Percentiles rank a stretch among this genome's conserved stretches.
Conservation (phyloP, 2,329 filamentous ascomycete species). For the Calonectria hawksworthii region DNA sequence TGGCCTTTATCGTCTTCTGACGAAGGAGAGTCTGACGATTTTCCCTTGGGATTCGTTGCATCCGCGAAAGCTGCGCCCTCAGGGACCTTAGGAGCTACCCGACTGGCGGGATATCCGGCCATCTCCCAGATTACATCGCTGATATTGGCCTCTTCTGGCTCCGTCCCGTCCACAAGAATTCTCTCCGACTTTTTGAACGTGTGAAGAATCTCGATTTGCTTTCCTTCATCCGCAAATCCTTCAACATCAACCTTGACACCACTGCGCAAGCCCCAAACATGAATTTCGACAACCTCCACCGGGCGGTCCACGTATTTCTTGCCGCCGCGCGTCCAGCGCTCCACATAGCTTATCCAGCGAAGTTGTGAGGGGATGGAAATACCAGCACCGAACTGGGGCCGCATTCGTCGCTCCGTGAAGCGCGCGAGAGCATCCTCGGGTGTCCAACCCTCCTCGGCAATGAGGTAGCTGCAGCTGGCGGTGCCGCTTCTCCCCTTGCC, state of each 20-base stretch:
- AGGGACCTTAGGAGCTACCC: conserved; percentile 52
- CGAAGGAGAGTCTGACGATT: conserved; percentile 11
- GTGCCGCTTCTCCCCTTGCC: conserved; percentile 96
- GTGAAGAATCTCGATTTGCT: conserved; percentile 86
- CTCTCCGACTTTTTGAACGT: conserved; percentile 83
- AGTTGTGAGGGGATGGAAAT: conserved; percentile 95
- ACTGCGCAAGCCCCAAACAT: conserved; percentile 88
- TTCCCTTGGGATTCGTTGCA: conserved; percentile 43
- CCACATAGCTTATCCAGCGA: conserved; percentile 89
- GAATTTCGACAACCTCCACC: conserved; percentile 89
- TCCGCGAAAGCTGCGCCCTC: conserved; percentile 52
- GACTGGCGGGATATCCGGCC: conserved; percentile 54
- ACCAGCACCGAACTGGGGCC: conserved; percentile 87
- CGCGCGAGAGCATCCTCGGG: conserved; percentile 66
- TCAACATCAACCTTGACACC: conserved; percentile 91
- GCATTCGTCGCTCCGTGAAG: conserved; percentile 88
- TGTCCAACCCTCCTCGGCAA: conserved; percentile 82
- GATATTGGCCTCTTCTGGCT: conserved; percentile 63
- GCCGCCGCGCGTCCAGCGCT: conserved; percentile 81
- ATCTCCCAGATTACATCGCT: conserved; percentile 69
- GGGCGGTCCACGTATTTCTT: conserved; percentile 87
- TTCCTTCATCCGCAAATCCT: conserved; percentile 90
- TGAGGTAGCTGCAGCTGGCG: conserved; percentile 88
- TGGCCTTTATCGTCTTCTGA: conserved; percentile 19
- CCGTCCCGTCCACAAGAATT: conserved; percentile 72